Evolutionary conservation across 2,329 filamentous ascomycete genomes (phyloP).

Genomic region (Escovopsis sp.): DNA sequence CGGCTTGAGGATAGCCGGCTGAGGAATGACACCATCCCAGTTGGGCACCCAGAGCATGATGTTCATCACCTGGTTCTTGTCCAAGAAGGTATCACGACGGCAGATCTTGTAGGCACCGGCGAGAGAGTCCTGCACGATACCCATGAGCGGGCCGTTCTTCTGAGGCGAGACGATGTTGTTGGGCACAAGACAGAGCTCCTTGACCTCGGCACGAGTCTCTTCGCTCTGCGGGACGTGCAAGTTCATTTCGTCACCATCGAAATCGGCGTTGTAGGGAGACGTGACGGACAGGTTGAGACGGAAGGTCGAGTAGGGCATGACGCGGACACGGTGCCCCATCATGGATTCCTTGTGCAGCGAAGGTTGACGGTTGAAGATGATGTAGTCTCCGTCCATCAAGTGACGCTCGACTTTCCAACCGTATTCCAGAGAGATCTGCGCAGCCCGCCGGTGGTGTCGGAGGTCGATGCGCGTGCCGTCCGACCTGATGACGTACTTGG

Average conservation of each 20-base stretch:
- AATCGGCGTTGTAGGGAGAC: conserved; percentile 98
- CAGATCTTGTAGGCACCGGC: conserved; percentile 96
- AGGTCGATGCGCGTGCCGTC: conserved; percentile 92
- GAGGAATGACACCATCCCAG: conserved; percentile 91
- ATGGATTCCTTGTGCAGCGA: conserved; percentile 99
- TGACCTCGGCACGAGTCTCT: conserved; percentile 89
- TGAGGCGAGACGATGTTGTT: conserved; percentile 97
- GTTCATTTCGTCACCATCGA: conserved; percentile 99
- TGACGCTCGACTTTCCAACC: conserved; percentile 99
- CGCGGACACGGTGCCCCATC: conserved; percentile 96
- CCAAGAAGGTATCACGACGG: conserved; percentile 79
- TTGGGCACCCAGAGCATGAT: conserved; percentile 93
- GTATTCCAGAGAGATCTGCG: conserved; percentile 76
- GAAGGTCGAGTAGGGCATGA: conserved; percentile 99
- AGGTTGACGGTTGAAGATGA: conserved; percentile 99
- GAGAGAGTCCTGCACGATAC: conserved; percentile 96
- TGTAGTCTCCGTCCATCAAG: conserved; percentile 88
- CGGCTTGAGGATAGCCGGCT: conserved; percentile 87
- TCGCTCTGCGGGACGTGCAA: conserved; percentile 97
- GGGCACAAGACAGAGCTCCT: conserved; percentile 92
- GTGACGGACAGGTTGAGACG: conserved; percentile 94
- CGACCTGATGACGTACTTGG: conserved; percentile 88
- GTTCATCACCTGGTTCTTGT: conserved; percentile 88
- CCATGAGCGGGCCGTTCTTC: conserved; percentile 94
- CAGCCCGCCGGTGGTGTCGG: conserved; percentile 78